These are phyloP conservation scores for Torulaspora gathmanii DNA, from an alignment of 805 yeast species.

Conservation along the genomic window DNA sequence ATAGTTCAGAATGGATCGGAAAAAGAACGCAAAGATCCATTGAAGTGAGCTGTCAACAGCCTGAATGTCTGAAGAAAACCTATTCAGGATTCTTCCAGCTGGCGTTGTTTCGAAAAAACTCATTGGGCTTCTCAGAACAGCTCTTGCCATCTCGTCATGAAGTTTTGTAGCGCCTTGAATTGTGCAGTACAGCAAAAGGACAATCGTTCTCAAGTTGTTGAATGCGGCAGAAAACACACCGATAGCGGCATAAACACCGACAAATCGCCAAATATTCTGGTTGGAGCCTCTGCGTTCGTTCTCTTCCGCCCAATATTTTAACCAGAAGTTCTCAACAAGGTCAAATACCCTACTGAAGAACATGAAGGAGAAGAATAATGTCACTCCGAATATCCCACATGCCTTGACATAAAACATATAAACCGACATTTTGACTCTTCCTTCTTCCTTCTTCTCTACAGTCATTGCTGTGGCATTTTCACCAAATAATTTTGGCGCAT, in stretches of 20 bases:
- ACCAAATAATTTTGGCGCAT: constrained; percentile 32
- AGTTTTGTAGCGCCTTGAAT: constrained; percentile 51
- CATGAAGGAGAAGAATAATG: constrained; percentile 37
- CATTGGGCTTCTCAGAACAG: constrained; percentile 59
- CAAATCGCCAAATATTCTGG: constrained; percentile 42
- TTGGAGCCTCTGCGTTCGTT: constrained; percentile 42
- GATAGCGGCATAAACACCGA: constrained; percentile 50
- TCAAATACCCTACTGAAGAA: constrained; percentile 37
- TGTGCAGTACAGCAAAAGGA: constrained; percentile 50
- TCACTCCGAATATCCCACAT: constrained; percentile 50
- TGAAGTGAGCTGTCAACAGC: constrained; percentile 55
- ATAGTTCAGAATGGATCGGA: constrained; percentile 43
- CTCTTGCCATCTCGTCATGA: constrained; percentile 52
- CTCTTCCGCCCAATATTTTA: constrained; percentile 64
- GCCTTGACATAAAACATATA: constrained; percentile 55
- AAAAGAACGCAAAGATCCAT: constrained; percentile 46
- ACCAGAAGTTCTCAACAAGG: constrained; percentile 53
- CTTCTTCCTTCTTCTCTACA: constrained; percentile 52
- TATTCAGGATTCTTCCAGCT: constrained; percentile 57
- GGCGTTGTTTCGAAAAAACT: constrained; percentile 67
- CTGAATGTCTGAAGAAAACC: constrained; percentile 60
- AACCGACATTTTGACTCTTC: constrained; percentile 52
- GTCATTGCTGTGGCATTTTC: constrained; percentile 43
- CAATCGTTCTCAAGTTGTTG: constrained; percentile 43
- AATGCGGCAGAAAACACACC: constrained; percentile 51